Base-by-base conservation (phyloP, 2,329 filamentous ascomycete genomes). In the Aspergillus uvarum region DNA sequence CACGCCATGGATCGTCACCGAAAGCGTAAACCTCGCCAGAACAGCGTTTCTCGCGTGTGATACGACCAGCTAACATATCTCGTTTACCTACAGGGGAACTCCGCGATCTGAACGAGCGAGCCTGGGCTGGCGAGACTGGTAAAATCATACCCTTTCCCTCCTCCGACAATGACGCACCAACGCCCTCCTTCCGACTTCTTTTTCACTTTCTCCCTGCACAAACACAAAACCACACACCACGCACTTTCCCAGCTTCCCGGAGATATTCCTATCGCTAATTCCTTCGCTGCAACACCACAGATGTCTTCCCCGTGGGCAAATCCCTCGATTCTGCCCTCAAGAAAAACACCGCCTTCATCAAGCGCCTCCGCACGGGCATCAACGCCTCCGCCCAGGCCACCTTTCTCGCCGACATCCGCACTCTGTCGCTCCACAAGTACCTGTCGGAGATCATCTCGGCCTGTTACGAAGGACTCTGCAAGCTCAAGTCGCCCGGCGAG, bases 331-430 rank as follows among this genome's bases (percentile, higher is more conserved):
- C 94, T 55, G 95, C 93, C 54, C 83, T 98, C 76, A 97, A 96
- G 81, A 98, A 97, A 82, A 98, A 98, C 71, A 98, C 94, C 4
- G 92, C 93, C 66, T 97, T 98, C 76, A 98, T 98, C 74, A 97
- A 96, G 79, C 91, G 94, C 71, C 83, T 98, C 58, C 91, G 94
- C 68, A 97, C 94, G 60, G 91, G 92, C 61, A 88, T 98, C 64
- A 93, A 90, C 64, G 80, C 91, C 52, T 83, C 92, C 59, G 91
- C 90, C 58, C 87, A 93, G 57, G 82, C 85, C 66, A 95, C 92
- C 60, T 96, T 98, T 77, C 80, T 96, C 51, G 87, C 94, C 74
- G 94, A 98, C 74, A 93, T 96, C 69, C 89, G 90, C 69, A 90
- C 91, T 26, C 83, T 98, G 29, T 97, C 93, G 67, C 84, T 98